phyloP scores from a whole-genome alignment of 495 filamentous ascomycete species.

The Aspergillus nidulans region DNA sequence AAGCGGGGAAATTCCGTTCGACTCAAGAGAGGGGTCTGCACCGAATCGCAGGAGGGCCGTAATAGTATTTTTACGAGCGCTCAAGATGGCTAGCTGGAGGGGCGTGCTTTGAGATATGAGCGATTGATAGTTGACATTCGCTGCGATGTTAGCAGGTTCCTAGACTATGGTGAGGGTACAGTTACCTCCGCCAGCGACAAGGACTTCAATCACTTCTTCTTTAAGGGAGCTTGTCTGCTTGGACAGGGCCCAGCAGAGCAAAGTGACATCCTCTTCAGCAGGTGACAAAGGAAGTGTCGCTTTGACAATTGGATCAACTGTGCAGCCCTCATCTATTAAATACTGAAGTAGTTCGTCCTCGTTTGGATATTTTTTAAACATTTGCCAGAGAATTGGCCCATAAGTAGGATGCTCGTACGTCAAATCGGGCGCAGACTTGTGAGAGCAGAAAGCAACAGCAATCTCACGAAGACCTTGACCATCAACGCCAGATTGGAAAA shows the following conservation, averaged over 20 bases:
- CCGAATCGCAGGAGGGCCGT: neutral
- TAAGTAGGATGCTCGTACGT: neutral
- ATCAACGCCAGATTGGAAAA: conserved; percentile 1
- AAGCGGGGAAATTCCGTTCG: neutral
- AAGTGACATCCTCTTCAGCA: neutral
- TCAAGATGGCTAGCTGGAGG: conserved; percentile 8
- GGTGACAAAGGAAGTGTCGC: neutral
- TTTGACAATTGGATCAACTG: conserved; percentile 6
- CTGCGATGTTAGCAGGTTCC: neutral
- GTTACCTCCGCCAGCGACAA: conserved; percentile 6
- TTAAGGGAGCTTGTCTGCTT: neutral
- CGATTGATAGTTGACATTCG: conserved; percentile 3
- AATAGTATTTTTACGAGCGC: conserved; percentile 1
- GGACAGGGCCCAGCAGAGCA: conserved; percentile 9
- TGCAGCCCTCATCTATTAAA: conserved; percentile 2
- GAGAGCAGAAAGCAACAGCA: conserved; percentile 8
- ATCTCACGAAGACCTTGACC: conserved; percentile 1
- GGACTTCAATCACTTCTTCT: conserved; percentile 5
- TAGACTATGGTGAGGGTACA: neutral
- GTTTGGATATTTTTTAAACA: conserved; percentile 1
- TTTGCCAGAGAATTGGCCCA: conserved; percentile 3
- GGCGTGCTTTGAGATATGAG: conserved; percentile 4
- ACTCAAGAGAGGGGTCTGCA: conserved; percentile 8
- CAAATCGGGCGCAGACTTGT: conserved; percentile 3
- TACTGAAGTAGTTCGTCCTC: conserved; percentile 7